Evolutionary conservation across 2,329 filamentous ascomycete species (phyloP), one percentile per base, ranked within the genome.

Genomic region (Xylariaceae sp.): DNA sequence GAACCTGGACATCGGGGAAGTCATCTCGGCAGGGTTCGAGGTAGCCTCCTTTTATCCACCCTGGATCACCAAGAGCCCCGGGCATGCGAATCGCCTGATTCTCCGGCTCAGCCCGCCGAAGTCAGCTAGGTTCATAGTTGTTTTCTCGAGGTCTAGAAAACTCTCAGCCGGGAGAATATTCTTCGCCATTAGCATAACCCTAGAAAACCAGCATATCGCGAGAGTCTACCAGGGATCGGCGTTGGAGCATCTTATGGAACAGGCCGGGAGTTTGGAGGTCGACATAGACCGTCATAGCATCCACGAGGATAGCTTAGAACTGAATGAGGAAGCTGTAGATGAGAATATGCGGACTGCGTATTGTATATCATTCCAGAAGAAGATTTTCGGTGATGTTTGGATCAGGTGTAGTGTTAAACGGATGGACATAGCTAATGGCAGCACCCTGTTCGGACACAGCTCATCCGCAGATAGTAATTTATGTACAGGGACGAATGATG

Each of bases 1-100:
- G 44, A 21, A 21, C 26, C 18, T 58, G 14, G 42, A 54, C 16
- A 49, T 58, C 10, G 48, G 48, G 12, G 52, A 55, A 20, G 29
- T 55, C 7, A 21, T 46, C 41, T 45, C 44, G 16, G 32, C 48
- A 2, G 56, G 56, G 0, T 58, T 43, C 19, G 48, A 55, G 23
- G 32, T 58, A 3, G 40, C 45, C 1, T 58, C 56, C 23, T 58
- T 54, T 16, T 54, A 58, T 21, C 56, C 56, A 9, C 56, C 56
- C 2, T 55, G 56, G 56, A 49, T 58, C 26, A 52, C 47, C 3
- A 43, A 41, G 19, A 48, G 44, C 41, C 20, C 44, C 20, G 29
- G 19, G 2, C 48, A 26, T 16, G 32, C 48, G 7, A 54, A 52
- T 10, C 40, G 41, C 20, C 45, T 58, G 2, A 48, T 52, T 32